A percentile compares a stretch with the other conserved stretches of the same genome.
Conservation (phyloP, 805 yeast species). For the Wickerhamiella azyma region DNA sequence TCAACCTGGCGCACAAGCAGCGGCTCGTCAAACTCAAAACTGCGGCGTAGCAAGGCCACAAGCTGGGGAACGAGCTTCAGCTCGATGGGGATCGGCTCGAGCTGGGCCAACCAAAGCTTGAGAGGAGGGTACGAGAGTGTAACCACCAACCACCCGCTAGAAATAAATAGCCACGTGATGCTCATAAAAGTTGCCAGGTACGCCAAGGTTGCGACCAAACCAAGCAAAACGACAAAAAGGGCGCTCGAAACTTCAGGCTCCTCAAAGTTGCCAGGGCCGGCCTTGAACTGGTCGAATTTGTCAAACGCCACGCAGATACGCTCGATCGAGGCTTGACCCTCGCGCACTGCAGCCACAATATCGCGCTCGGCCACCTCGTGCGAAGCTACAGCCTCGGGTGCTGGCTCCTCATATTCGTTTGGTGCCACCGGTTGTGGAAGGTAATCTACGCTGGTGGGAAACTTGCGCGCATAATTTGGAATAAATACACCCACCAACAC, state of each 20-base stretch:
- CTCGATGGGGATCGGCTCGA: slow-evolving; percentile 15
- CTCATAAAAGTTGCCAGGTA: slow-evolving; percentile 33
- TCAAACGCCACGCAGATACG: slow-evolving; percentile 39
- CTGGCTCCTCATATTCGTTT: slow-evolving; percentile 14
- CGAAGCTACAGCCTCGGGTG: slow-evolving; percentile 16
- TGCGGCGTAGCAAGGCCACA: slow-evolving; percentile 28
- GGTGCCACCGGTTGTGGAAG: slow-evolving; percentile 16
- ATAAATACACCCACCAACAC: slow-evolving; percentile 45
- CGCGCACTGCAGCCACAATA: slow-evolving; percentile 15
- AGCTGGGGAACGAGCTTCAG: slow-evolving; percentile 25
- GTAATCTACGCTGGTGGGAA: slow-evolving; percentile 15
- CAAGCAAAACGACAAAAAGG: slow-evolving; percentile 32
- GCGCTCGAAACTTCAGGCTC: slow-evolving; percentile 57
- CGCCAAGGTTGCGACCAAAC: slow-evolving; percentile 22
- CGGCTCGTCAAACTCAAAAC: slow-evolving; percentile 52
- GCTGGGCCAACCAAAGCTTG: slow-evolving; percentile 20
- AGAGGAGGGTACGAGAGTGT: slow-evolving; percentile 47
- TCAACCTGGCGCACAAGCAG: slow-evolving; percentile 55
- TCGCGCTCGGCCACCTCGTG: slow-evolving; percentile 13
- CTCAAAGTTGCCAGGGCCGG: slow-evolving; percentile 53
- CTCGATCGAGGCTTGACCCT: slow-evolving; percentile 48
- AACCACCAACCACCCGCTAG: slow-evolving; percentile 43
- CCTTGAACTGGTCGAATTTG: slow-evolving; percentile 39
- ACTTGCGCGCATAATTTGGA: slow-evolving; percentile 42
- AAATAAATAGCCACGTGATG: slow-evolving; percentile 46